These are phyloP conservation scores for Apiosordaria backusii DNA, from an alignment of 495 filamentous ascomycete species.

Conservation along the genomic window DNA sequence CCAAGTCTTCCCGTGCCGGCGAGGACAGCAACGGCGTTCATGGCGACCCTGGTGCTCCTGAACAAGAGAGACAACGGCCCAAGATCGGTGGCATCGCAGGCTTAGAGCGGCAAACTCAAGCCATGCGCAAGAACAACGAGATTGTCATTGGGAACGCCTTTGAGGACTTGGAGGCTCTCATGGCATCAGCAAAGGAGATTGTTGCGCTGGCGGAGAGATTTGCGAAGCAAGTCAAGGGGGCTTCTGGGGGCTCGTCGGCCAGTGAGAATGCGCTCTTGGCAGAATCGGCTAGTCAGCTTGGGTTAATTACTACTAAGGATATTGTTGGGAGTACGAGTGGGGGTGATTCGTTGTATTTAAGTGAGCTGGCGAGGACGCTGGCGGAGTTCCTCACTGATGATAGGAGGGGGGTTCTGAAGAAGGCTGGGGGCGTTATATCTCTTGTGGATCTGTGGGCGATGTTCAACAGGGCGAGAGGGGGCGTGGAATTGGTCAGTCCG, in stretches of 20 bases:
- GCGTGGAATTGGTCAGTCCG: slow-evolving; percentile 91
- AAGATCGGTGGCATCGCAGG: slow-evolving; percentile 87
- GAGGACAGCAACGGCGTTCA: slow-evolving; percentile 26
- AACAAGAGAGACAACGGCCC: slow-evolving; percentile 35
- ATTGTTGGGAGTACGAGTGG: slow-evolving; percentile 56
- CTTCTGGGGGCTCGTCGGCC: slow-evolving; percentile 50
- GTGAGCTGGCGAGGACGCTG: slow-evolving; percentile 83
- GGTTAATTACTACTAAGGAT: slow-evolving; percentile 90
- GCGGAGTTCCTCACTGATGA: slow-evolving; percentile 96
- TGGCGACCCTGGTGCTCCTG: slow-evolving; percentile 1
- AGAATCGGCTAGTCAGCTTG: slow-evolving; percentile 78
- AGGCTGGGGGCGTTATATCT: slow-evolving; percentile 89
- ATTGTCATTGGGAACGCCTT: slow-evolving; percentile 90
- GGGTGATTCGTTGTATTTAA: slow-evolving; percentile 55
- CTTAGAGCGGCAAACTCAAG: slow-evolving; percentile 76
- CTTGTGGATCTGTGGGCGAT: slow-evolving; percentile 95
- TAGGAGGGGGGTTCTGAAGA: slow-evolving; percentile 69
- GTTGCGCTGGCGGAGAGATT: slow-evolving; percentile 90
- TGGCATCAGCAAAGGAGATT: slow-evolving; percentile 95
- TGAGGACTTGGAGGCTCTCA: slow-evolving; percentile 93
- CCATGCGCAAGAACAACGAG: slow-evolving; percentile 86
- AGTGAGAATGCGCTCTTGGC: slow-evolving; percentile 68
- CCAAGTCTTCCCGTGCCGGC: slow-evolving; percentile 54
- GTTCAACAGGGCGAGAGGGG: slow-evolving; percentile 92
- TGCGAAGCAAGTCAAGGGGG: slow-evolving; percentile 59